Percentiles rank a stretch among this genome's conserved stretches.
These are phyloP conservation scores for Dryas octopetala DNA, from an alignment of 306 rosid species.

Conservation along the genomic window DNA sequence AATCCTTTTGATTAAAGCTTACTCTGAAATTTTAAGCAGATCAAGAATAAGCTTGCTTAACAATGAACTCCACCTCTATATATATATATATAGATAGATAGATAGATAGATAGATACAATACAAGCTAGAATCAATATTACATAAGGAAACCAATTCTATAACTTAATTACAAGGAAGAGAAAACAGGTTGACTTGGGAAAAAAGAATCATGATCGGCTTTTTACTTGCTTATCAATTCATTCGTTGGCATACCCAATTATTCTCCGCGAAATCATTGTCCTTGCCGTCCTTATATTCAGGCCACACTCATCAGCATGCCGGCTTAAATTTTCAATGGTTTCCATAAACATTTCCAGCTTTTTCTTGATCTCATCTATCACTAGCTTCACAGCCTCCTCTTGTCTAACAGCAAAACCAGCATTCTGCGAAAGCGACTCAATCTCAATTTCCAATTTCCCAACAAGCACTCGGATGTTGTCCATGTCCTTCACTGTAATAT, in stretches of 20 bases:
- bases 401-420: constrained; percentile 67
- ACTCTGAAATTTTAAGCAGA: constrained; percentile 2
- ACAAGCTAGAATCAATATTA: too few species aligned
- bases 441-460: constrained; percentile 46
- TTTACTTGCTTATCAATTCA: constrained; percentile 10
- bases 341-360: constrained; percentile 54
- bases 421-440: constrained; percentile 47
- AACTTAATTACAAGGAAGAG: constrained; percentile 3
- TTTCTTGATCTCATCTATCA: constrained; percentile 79
- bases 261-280: constrained; percentile 60
- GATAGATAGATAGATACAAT: too few species aligned
- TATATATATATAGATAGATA: too few species aligned
- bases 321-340: constrained; percentile 55
- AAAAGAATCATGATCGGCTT: too few species aligned
- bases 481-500: constrained; percentile 56
- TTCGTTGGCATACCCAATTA: constrained; percentile 38
- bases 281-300: constrained; percentile 62
- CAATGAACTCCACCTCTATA: background rate
- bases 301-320: constrained; percentile 62
- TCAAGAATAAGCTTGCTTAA: constrained; percentile 8
- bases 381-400: constrained; percentile 66
- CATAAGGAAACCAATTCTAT: too few species aligned
- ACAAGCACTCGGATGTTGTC: constrained; percentile 52
- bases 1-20: background rate
- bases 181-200: constrained; percentile 1